Evolutionary conservation across 2,329 filamentous ascomycete species (phyloP), one percentile per base, ranked within the genome.

Genomic region (Sporothrix brunneoviolacea): DNA sequence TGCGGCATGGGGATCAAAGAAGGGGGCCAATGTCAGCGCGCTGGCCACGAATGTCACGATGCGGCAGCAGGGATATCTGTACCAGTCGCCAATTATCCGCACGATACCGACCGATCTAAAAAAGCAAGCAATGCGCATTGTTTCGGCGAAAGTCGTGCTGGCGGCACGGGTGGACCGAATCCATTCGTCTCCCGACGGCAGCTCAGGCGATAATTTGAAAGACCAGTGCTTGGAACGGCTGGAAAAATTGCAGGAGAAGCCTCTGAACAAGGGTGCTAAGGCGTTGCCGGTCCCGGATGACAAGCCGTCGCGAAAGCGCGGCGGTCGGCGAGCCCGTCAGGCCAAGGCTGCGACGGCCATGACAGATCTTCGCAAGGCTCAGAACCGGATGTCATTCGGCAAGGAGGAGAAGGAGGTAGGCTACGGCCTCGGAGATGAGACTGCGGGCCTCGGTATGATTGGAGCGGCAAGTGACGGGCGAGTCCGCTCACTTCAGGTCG

Each of bases 331-430:
- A 57, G 93, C 91, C 12, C 77, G 93, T 51, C 95, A 95, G 68
- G 91, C 91, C 54, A 98, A 98, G 76, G 93, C 95, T 68, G 91
- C 91, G 4, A 88, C 88, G 7, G 91, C 93, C 54, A 95, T 96
- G 89, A 98, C 93, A 0, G 93, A 98, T 50, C 74, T 98, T 27
- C 84, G 91, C 57, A 96, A 97, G 67, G 90, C 90, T 4, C 93
- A 97, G 69, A 98, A 98, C 70, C 82, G 93, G 48, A 85, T 98
- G 80, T 89, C 84, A 0, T 98, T 98, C 62, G 91, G 91, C 52
- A 93, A 95, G 65, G 91, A 97, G 67, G 93, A 98, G 68, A 84
- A 82, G 60, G 93, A 98, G 68, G 84, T 93, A 1, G 91, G 91
- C 28, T 97, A 94, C 65, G 91, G 90, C 32, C 82, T 82, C 1